These are phyloP conservation scores for Claviceps cyperi DNA, from an alignment of 2,329 filamentous ascomycete species.

Conservation along the genomic window DNA sequence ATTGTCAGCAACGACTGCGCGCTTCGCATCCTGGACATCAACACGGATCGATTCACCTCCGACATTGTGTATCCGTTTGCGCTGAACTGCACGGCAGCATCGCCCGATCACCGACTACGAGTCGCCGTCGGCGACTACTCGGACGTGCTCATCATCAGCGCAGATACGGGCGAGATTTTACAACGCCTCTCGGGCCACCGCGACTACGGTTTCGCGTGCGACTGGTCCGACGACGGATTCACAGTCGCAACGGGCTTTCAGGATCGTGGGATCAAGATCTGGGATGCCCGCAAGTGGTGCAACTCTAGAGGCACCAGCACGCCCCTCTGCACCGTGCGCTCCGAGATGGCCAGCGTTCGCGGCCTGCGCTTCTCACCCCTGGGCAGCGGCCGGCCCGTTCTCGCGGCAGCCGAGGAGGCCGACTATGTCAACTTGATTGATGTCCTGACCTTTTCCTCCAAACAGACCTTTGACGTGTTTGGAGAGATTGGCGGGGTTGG, in stretches of 20 bases:
- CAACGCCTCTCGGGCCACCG: conserved; percentile 47
- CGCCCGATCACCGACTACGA: conserved; percentile 56
- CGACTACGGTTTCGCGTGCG: conserved; percentile 63
- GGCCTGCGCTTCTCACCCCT: conserved; percentile 58
- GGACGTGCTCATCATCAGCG: conserved; percentile 52
- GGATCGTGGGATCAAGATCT: conserved; percentile 58
- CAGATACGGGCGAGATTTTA: conserved; percentile 46
- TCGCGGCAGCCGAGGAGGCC: conserved; percentile 62
- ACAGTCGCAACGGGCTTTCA: conserved; percentile 66
- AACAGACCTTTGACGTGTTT: conserved; percentile 60
- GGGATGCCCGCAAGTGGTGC: conserved; percentile 60
- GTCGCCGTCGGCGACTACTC: conserved; percentile 57
- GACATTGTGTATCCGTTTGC: conserved; percentile 40
- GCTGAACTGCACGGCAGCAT: conserved; percentile 60
- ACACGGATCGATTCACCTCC: conserved; percentile 42
- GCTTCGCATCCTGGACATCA: conserved; percentile 44
- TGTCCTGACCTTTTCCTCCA: conserved; percentile 45
- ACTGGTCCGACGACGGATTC: conserved; percentile 66
- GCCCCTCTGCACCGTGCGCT: conserved; percentile 40
- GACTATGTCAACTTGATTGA: conserved; percentile 61
- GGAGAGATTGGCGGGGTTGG: conserved; percentile 58
- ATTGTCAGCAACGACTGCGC: conserved; percentile 49
- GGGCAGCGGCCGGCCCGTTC: conserved; percentile 49
- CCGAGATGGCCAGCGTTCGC: conserved; percentile 54
- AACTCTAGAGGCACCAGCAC: conserved; percentile 32